Base-by-base conservation (phyloP, 805 yeast species). In the Nakazawaea peltata region DNA sequence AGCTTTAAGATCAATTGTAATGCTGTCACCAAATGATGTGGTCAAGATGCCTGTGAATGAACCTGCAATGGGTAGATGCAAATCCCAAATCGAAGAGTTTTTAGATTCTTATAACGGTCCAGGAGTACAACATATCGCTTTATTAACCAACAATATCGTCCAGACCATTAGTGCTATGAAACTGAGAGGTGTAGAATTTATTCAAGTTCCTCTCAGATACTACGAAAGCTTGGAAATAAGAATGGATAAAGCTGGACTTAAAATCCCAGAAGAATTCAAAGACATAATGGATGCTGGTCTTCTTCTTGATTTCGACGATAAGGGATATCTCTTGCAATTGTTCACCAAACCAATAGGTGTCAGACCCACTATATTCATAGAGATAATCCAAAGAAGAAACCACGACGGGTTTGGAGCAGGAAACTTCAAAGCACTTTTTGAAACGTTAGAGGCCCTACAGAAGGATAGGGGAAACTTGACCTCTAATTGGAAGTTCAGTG, bases 391-490 rank as follows among this genome's bases (percentile, higher is more conserved):
- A 56, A 68, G 95, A 41, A 65, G 69, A 46, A 80, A 82, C 48
- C 88, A 82, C 51, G 69, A 78, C 41, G 95, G 95, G 0, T 85
- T 85, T 56, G 95, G 95, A 1, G 86, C 86, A 33, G 95, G 95
- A 2, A 85, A 87, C 41, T 85, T 85, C 61, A 81, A 76, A 51
- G 82, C 92, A 0, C 59, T 86, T 26, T 85, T 82, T 50, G 88
- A 84, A 50, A 73, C 81, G 5, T 75, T 85, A 39, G 95, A 85
- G 53, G 66, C 67, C n/a, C 88, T 83, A 44, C 95, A 85, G 52
- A 64, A 53, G 38, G 49, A 56, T 33, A 69, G 95, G 34, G 94
- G 94, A 1, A 84, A 84, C 12, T 54, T 75, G 17, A 42, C 10
- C 23, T 21, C 23, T 10, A 21, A 21, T 10, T 21, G 23, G 23